These are phyloP conservation scores for Phaseolus lunatus DNA, from an alignment of 306 rosid species.

Conservation along the genomic window DNA sequence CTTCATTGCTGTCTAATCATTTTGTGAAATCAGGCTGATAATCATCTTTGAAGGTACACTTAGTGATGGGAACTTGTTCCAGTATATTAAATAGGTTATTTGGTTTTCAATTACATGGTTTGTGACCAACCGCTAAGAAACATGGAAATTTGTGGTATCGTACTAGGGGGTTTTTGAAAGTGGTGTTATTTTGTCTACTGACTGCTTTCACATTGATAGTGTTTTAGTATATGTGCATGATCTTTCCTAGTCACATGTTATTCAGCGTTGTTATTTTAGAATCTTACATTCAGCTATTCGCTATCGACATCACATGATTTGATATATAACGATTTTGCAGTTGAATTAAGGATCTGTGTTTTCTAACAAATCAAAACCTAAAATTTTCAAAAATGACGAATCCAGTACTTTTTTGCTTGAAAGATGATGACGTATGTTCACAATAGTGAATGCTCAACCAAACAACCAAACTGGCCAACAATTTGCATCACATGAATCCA, in stretches of 20 bases:
- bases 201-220: conserved; percentile 15
- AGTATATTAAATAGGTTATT: conserved; percentile 40
- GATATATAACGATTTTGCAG: neutral
- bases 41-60: conserved; percentile 31
- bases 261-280: neutral
- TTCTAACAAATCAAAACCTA: neutral
- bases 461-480: neutral
- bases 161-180: conserved; percentile 16
- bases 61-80: conserved; percentile 31
- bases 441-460: neutral
- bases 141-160: conserved; percentile 46
- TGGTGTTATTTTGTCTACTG: conserved; percentile 41
- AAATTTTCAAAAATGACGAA: neutral
- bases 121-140: conserved; percentile 26
- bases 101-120: conserved; percentile 27
- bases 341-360: neutral
- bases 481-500: neutral
- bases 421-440: neutral
- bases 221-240: conserved; percentile 19
- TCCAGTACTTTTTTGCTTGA: neutral
- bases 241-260: neutral
- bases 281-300: neutral
- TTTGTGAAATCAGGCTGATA: conserved; percentile 56
- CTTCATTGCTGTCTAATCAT: conserved; percentile 60
- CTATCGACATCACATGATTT: neutral